These are phyloP conservation scores for Teratosphaeria pseudoeucalypti DNA, from an alignment of 2,329 filamentous ascomycete species.

Conservation along the genomic window DNA sequence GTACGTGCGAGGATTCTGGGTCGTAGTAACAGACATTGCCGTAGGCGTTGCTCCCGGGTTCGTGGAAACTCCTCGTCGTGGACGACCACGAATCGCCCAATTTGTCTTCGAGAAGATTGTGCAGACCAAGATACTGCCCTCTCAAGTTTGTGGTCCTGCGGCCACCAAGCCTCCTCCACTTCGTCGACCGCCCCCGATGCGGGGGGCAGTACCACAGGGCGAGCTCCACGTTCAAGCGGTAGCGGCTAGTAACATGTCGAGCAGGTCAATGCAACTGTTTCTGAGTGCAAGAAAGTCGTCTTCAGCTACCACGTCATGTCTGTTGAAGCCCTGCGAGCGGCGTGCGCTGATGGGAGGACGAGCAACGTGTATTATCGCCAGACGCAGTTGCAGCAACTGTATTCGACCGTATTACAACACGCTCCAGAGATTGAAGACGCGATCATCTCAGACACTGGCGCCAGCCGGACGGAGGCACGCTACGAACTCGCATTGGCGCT, in stretches of 20 bases:
- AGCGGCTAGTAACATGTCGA: not conserved
- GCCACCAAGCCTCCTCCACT: not conserved
- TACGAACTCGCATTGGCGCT: slow-evolving; percentile 34
- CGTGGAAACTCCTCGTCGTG: not conserved
- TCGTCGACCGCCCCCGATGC: not conserved
- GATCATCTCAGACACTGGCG: slow-evolving; percentile 30
- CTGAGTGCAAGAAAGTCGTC: not conserved
- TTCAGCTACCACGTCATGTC: not conserved
- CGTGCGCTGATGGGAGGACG: slow-evolving; percentile 36
- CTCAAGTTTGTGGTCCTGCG: not conserved
- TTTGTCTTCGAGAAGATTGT: not conserved
- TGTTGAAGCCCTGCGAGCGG: slow-evolving; percentile 28
- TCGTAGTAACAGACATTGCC: slow-evolving; percentile 36
- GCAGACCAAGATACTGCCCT: not conserved
- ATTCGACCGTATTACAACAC: slow-evolving; percentile 29
- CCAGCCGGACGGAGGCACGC: slow-evolving; percentile 29
- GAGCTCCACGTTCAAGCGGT: not conserved
- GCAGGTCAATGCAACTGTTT: not conserved
- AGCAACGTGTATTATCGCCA: slow-evolving; percentile 38
- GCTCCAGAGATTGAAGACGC: slow-evolving; percentile 29
- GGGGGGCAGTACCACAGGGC: slow-evolving; percentile 12
- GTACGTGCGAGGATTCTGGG: slow-evolving; percentile 29
- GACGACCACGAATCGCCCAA: not conserved
- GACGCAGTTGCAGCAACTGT: slow-evolving; percentile 35
- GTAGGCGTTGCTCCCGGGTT: not conserved